phyloP scores from a whole-genome alignment of 2,329 filamentous ascomycete genomes.

The Huntiella moniliformis region DNA sequence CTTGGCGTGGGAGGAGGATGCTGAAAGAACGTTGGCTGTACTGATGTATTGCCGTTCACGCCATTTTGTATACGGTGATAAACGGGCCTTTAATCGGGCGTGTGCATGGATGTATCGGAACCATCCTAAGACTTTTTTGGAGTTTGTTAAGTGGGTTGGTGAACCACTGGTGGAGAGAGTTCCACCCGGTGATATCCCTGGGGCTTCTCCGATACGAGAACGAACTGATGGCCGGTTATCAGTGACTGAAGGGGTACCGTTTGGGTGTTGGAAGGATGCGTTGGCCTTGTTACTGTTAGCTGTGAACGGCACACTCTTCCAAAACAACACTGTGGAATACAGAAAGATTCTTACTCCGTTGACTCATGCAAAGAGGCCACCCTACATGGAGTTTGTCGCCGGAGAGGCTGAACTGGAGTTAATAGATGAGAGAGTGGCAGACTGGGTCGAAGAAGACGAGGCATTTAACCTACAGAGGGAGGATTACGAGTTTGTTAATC shows the following conservation, averaged over 20 bases:
- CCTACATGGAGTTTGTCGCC: no score
- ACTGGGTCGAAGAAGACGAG: no score
- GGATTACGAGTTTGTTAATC: no score
- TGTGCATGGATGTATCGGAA: constrained; percentile 36
- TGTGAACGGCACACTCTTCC: constrained; percentile 20
- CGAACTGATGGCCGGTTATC: constrained; percentile 9
- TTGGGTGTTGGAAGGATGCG: constrained; percentile 45
- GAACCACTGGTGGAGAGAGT: constrained; percentile 38
- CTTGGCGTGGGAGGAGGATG: no score
- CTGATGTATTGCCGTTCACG: no score
- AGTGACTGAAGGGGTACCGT: constrained; percentile 17
- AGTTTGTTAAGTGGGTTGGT: constrained; percentile 36
- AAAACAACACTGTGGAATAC: no score
- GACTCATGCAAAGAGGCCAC: no score
- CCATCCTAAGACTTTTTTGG: constrained; percentile 34
- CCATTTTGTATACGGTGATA: constrained; percentile 30
- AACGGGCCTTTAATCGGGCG: constrained; percentile 32
- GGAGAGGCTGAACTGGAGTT: no score
- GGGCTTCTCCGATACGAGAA: constrained; percentile 18
- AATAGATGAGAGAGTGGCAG: no score
- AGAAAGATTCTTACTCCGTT: no score
- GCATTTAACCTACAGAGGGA: no score
- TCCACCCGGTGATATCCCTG: constrained; percentile 13
- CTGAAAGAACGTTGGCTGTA: no score
- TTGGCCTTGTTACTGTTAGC: constrained; percentile 36